Conservation (phyloP, 164 flowering plant genomes). For the Piper longum region DNA sequence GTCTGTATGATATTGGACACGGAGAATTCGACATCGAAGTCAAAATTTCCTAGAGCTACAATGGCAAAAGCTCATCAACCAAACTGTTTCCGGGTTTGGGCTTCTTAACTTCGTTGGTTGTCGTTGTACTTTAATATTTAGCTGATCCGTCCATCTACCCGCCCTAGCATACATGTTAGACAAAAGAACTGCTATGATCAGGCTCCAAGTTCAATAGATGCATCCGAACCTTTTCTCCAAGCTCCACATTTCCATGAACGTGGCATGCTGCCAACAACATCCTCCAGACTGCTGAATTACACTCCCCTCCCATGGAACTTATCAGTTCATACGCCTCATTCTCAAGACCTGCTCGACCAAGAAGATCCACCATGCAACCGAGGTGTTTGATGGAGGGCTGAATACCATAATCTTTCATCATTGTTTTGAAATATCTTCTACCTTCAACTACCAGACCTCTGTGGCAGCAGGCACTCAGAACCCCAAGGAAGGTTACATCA, state of each 20-base stretch:
- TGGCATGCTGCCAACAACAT: constrained; percentile 42
- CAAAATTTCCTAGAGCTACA: not conserved
- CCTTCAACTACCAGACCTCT: constrained; percentile 47
- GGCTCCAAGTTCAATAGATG: constrained; percentile 43
- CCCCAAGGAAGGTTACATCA: constrained; percentile 50
- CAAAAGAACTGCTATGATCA: constrained; percentile 29
- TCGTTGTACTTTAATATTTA: constrained; percentile 24
- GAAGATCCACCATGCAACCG: constrained; percentile 56
- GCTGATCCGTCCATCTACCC: constrained; percentile 28
- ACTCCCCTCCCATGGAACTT: constrained; percentile 33
- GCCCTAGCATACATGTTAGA: constrained; percentile 27
- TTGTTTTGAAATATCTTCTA: constrained; percentile 22
- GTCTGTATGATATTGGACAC: not conserved
- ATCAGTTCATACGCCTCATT: constrained; percentile 38
- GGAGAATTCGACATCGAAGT: not conserved
- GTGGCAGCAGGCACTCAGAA: constrained; percentile 45
- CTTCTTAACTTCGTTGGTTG: constrained; percentile 28
- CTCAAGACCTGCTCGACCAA: constrained; percentile 35
- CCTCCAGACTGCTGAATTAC: constrained; percentile 50
- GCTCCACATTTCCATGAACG: constrained; percentile 32
- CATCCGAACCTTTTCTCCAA: constrained; percentile 35
- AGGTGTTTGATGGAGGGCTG: constrained; percentile 48
- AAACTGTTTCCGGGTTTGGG: constrained; percentile 40
- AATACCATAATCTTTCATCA: constrained; percentile 28
- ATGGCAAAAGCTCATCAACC: not conserved